Evolutionary conservation across 1,284 basidiomycete genomes (phyloP), one percentile per base, ranked within the genome.

Genomic region (Cryptococcus wingfieldii): DNA sequence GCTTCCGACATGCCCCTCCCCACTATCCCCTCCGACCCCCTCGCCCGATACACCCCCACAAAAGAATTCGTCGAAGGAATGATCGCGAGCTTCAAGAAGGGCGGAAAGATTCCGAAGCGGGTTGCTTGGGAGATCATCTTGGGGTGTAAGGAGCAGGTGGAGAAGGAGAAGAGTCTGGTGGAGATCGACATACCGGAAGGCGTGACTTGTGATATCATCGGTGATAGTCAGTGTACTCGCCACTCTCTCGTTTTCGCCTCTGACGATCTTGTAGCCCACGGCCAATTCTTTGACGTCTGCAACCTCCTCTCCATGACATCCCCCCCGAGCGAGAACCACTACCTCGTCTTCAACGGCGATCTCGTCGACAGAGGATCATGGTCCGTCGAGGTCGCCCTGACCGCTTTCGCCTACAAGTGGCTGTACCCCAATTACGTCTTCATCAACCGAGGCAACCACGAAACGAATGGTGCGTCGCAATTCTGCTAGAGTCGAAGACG

Each of bases 391-490:
- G 94, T 98, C 55, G 93, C 94, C 53, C 78, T 98, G 59, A 89
- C 89, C 9, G 86, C 94, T 2, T 90, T 98, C 70, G 91, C 94
- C 5, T 97, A 89, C 80, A 98, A 98, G 82, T 98, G 94, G 92
- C 79, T 95, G 51, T 92, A 90, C 77, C 93, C 92, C 2, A 84
- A 84, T 58, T 84, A 82, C 57, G 89, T 94, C 80, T 93, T 83
- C 75, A 84, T 96, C 71, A 97, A 96, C 75, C 84, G 95, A 58
- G 96, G 95, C 25, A 98, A 98, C 78, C 95, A 98, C 74, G 95
- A 98, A 79, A 89, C 94, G 51, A 91, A 72, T 53, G 72, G 71
- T 75, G 28, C 51, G 67, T 56, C n/a, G 31, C 43, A 4, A 12
- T 28, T 4, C 38, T 37, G n/a, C 38, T 16, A 8, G 55, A 48